A percentile compares a stretch with the other conserved stretches of the same genome.
phyloP scores from a whole-genome alignment of 345 rosid species.

The Hypericum perforatum region DNA sequence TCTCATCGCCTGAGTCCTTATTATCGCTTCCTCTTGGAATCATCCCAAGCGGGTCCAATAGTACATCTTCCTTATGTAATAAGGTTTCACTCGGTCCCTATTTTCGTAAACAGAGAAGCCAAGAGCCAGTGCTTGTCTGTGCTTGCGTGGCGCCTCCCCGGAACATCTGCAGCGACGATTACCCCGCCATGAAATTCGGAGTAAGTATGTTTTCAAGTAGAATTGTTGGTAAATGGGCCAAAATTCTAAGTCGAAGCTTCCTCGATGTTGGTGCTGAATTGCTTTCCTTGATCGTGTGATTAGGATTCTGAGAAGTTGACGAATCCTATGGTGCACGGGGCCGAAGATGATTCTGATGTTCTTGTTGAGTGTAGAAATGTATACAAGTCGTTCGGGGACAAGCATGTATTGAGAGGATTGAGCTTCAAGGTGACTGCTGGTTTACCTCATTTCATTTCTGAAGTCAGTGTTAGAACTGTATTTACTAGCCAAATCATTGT shows the following conservation, averaged over 20 bases:
- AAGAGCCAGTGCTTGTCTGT: slow-evolving; percentile 30
- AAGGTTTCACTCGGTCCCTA: slow-evolving; percentile 6
- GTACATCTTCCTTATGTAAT: slow-evolving; percentile 3
- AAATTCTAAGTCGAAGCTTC: too few species aligned
- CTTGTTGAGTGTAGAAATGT: slow-evolving; percentile 86
- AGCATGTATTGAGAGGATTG: slow-evolving; percentile 83
- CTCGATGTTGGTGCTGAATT: too few species aligned
- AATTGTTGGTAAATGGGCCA: too few species aligned
- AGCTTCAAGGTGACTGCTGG: slow-evolving; percentile 74
- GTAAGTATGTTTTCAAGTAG: slow-evolving; percentile 16
- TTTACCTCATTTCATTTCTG: slow-evolving; percentile 2
- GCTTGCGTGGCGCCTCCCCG: slow-evolving; percentile 50
- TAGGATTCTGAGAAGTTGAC: too few species aligned
- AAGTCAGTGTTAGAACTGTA: background rate
- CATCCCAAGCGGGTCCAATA: slow-evolving; percentile 7
- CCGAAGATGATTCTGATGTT: slow-evolving; percentile 55
- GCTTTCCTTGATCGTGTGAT: too few species aligned
- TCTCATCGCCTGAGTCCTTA: too few species aligned
- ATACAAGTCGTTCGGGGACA: slow-evolving; percentile 89
- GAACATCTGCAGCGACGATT: slow-evolving; percentile 33
- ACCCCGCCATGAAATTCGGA: slow-evolving; percentile 35
- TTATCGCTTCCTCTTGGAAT: background rate
- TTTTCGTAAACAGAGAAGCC: slow-evolving; percentile 11
- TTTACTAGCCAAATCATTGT: too few species aligned
- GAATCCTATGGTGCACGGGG: slow-evolving; percentile 4